Evolutionary conservation across 139 green algal species (phyloP), one percentile per base, ranked within the genome.

Genomic region (Monoraphidium neglectum): DNA sequence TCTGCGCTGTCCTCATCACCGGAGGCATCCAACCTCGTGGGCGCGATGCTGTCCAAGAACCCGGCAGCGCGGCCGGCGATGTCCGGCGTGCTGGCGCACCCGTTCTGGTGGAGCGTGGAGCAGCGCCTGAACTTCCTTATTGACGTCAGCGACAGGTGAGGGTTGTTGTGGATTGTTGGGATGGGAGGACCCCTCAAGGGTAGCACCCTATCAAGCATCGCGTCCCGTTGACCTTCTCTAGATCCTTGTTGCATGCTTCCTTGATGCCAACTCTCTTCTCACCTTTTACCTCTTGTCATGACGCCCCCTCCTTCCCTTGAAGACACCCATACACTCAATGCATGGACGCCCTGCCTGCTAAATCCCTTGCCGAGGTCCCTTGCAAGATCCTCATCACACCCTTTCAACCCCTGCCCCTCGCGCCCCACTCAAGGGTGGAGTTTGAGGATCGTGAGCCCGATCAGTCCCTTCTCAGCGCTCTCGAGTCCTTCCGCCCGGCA

Each of bases 121-220:
- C 81, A 88, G 74, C 86, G 83, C 37, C 87, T 99, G 60, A 70
- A 88, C 28, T 99, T 99, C 90, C 86, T 99, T 28, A 78, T 95
- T n/a, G 91, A 95, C 47, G 77, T 95, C 65, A 90, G 79, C 54
- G 87, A 94, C 82, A 83, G 86, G 83, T 89, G 64, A 51, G 70
- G 40, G 30, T 0, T 2, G n/a, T n/a, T n/a, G n/a, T n/a, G n/a
- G n/a, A n/a, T n/a, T n/a, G n/a, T n/a, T n/a, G n/a, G n/a, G n/a
- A n/a, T n/a, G n/a, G n/a, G n/a, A n/a, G n/a, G n/a, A n/a, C n/a
- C n/a, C n/a, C n/a, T n/a, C n/a, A n/a, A n/a, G n/a, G n/a, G n/a
- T n/a, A n/a, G n/a, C n/a, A n/a, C n/a, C n/a, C n/a, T n/a, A n/a
- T n/a, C n/a, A n/a, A n/a, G n/a, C n/a, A n/a, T n/a, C n/a, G n/a